A percentile compares a stretch with the other conserved stretches of the same genome.
phyloP scores from a whole-genome alignment of 208 protist species.

The Leishmania turanica region DNA sequence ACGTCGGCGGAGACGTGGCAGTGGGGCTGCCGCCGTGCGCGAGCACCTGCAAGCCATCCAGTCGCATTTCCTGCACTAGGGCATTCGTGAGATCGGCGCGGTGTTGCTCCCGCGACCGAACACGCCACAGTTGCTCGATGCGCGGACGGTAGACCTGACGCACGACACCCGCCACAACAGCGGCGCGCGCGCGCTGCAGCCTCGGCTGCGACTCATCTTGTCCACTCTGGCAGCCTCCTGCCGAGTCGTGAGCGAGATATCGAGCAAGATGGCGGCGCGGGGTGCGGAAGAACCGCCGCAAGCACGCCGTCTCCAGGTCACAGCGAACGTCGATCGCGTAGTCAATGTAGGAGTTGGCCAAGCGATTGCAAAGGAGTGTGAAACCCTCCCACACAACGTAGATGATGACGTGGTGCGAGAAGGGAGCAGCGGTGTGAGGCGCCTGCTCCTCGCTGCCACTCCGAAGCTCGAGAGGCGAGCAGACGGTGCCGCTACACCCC shows the following conservation, averaged over 20 bases:
- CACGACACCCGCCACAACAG: slow-evolving; percentile 16
- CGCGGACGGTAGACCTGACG: slow-evolving; percentile 27
- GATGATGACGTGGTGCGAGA: slow-evolving; percentile 6
- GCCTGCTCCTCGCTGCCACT: not conserved
- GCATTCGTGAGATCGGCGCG: slow-evolving; percentile 12
- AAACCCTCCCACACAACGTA: slow-evolving; percentile 67
- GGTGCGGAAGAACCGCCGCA: slow-evolving; percentile 57
- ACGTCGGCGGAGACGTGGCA: not conserved
- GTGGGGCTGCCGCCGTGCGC: not conserved
- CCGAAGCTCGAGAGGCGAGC: not conserved
- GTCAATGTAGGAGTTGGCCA: slow-evolving; percentile 35
- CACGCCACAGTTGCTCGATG: slow-evolving; percentile 39
- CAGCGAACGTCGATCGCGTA: slow-evolving; percentile 36
- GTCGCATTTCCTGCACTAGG: slow-evolving; percentile 10
- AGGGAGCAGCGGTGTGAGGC: not conserved
- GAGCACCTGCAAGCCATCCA: not conserved
- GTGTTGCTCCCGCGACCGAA: slow-evolving; percentile 21
- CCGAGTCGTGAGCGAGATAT: not conserved
- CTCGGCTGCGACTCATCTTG: not conserved
- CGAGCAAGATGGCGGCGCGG: slow-evolving; percentile 38
- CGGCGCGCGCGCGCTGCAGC: not conserved
- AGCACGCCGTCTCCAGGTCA: slow-evolving; percentile 54
- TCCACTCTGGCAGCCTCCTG: not conserved
- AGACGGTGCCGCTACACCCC: no score
- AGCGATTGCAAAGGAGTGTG: slow-evolving; percentile 35